These are phyloP conservation scores for Podaxis sp. DNA, from an alignment of 768 basidiomycete genomes.

Conservation along the genomic window DNA sequence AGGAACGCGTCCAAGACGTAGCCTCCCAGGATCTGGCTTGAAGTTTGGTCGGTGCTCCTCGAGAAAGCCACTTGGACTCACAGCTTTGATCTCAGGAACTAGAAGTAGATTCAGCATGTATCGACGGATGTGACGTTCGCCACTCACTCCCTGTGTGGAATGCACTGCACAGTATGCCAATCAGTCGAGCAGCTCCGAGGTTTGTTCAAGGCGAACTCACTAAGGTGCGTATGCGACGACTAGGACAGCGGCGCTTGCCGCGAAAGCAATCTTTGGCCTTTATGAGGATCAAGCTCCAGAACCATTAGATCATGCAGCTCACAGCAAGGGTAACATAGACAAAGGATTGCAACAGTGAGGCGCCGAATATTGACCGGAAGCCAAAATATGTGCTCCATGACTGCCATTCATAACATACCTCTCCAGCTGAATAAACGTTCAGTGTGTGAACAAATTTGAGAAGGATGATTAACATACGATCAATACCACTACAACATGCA, in stretches of 20 bases:
- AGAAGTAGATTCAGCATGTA: neutral
- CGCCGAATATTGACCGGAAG: conserved; percentile 53
- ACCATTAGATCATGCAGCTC: conserved; percentile 23
- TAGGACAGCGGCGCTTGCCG: conserved; percentile 60
- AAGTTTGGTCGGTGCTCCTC: neutral
- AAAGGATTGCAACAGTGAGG: conserved; percentile 63
- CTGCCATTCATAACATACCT: conserved; percentile 65
- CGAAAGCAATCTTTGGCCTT: conserved; percentile 51
- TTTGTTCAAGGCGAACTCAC: conserved; percentile 36
- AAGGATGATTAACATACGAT: conserved; percentile 40
- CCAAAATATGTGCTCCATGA: conserved; percentile 65
- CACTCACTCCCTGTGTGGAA: conserved; percentile 79
- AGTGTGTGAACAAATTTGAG: neutral
- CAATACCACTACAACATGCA: conserved; percentile 67
- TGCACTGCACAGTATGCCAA: conserved; percentile 41
- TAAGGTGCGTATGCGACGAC: conserved; percentile 71
- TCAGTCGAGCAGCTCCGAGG: neutral
- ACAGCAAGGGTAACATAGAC: conserved; percentile 68
- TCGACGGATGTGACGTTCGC: neutral
- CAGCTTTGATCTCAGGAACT: conserved; percentile 83
- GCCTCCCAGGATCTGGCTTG: conserved; percentile 67
- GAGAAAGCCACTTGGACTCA: conserved; percentile 29
- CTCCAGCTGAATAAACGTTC: conserved; percentile 48
- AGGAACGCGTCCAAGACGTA: conserved; percentile 88
- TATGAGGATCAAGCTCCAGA: conserved; percentile 2